Evolutionary conservation across 2,329 filamentous ascomycete genomes (phyloP), one percentile per base, ranked within the genome.

Genomic region (Pseudogymnoascus sp.): DNA sequence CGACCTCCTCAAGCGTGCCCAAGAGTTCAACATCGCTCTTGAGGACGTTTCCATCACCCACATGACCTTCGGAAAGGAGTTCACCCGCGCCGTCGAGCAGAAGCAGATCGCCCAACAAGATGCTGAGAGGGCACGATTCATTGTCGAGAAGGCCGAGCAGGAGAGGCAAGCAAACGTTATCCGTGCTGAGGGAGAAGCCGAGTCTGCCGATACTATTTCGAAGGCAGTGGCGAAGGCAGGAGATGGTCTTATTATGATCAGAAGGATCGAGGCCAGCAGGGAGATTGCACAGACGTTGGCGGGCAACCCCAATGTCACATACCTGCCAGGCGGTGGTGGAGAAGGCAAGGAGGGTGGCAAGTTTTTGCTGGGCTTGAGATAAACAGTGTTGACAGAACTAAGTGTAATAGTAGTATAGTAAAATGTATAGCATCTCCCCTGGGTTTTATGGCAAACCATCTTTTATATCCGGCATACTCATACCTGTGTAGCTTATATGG

Each of bases 71-170:
- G 94, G 94, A 69, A 93, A 93, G 77, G 94, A 99, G 78, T 99
- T 99, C 82, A 99, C 94, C 64, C 90, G 90, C 77, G 94, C 94
- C 67, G 94, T 99, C 71, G 94, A 99, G 81, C 94, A 99, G 85
- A 99, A 99, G 86, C 94, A 99, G 82, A 99, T 99, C 75, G 94
- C 94, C 61, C 94, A 99, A 80, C 94, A 99, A 78, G 94, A 99
- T 74, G 94, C 94, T 66, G 94, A 99, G 83, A 86, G 94, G 67
- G 94, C 94, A 57, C 86, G 94, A 67, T 99, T 99, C 81, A 95
- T 99, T 69, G 94, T 99, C 74, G 94, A 99, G 84, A 91, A 91
- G 76, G 94, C 94, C 64, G 94, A 99, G 84, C 94, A 99, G 81
- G 94, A 99, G 81, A 85, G 94, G 71, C 94, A 99, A 79, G 94